Percentiles rank a stretch among this genome's conserved stretches.
These are phyloP conservation scores for Prunus mongolica DNA, from an alignment of 306 rosid species.

Conservation along the genomic window DNA sequence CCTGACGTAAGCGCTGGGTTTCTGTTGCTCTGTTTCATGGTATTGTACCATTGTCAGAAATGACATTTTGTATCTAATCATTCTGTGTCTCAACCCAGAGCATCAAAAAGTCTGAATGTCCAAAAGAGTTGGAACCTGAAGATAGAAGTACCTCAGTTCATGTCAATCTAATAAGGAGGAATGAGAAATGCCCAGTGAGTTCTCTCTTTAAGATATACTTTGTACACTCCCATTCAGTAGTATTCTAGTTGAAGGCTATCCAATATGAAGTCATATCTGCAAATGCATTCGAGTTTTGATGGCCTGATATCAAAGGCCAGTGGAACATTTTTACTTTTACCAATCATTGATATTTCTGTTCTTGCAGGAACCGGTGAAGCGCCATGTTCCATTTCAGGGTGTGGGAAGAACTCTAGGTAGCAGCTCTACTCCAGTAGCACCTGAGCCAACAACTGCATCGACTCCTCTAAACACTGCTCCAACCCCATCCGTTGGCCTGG, in stretches of 20 bases:
- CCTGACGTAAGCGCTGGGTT: not conserved
- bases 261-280: not conserved
- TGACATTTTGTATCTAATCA: not conserved
- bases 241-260: conserved; percentile 2
- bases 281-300: not conserved
- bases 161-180: conserved; percentile 84
- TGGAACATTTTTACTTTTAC: not conserved
- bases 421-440: conserved; percentile 53
- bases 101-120: conserved; percentile 86
- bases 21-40: conserved; percentile 1
- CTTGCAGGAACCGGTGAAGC: conserved; percentile 74
- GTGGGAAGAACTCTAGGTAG: conserved; percentile 93
- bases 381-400: conserved; percentile 69
- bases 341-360: not conserved
- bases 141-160: conserved; percentile 74
- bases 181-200: conserved; percentile 78
- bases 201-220: conserved; percentile 17
- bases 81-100: conserved; percentile 56
- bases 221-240: not conserved
- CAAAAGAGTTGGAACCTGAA: conserved; percentile 89
- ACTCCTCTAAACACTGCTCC: conserved; percentile 37
- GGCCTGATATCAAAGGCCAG: not conserved
- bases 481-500: conserved; percentile 37
- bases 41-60: not conserved
- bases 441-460: conserved; percentile 38